phyloP scores from a whole-genome alignment of 2,329 filamentous ascomycete genomes.

The Chrysosporium queenslandicum region DNA sequence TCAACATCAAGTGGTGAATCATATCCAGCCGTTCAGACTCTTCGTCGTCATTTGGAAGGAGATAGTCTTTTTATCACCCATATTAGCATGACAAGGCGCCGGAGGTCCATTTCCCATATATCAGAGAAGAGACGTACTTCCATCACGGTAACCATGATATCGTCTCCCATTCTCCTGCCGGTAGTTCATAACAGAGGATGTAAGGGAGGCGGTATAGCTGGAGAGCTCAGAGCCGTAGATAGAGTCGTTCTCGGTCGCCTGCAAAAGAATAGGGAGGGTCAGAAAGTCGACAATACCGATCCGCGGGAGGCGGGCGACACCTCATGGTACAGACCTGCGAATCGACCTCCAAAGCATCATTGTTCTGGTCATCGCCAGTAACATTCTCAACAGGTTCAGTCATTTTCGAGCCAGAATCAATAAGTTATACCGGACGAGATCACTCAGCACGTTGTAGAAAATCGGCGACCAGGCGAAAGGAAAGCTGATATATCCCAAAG shows the following conservation, averaged over 20 bases:
- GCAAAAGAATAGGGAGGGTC: too few species aligned
- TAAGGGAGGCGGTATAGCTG: conserved; percentile 10
- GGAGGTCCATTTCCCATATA: background rate
- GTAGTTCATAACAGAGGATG: conserved; percentile 15
- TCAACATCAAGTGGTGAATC: conserved; percentile 36
- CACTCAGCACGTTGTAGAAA: too few species aligned
- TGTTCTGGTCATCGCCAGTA: background rate
- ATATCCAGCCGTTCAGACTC: conserved; percentile 20
- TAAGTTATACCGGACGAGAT: too few species aligned
- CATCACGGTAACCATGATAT: conserved; percentile 16
- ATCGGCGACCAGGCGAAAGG: too few species aligned
- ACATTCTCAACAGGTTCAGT: background rate
- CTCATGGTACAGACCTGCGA: background rate
- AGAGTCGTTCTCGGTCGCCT: conserved; percentile 1
- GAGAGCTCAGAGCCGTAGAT: background rate
- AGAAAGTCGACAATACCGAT: too few species aligned
- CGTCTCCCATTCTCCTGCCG: conserved; percentile 19
- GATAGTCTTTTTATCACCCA: conserved; percentile 19
- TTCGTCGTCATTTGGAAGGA: conserved; percentile 17
- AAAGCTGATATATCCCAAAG: too few species aligned
- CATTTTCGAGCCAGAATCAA: background rate
- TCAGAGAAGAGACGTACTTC: conserved; percentile 9
- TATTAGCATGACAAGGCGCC: background rate
- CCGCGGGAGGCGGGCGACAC: background rate
- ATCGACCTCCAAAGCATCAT: background rate